phyloP scores from a whole-genome alignment of 768 basidiomycete genomes.

The Stropharia rugosoannulata region DNA sequence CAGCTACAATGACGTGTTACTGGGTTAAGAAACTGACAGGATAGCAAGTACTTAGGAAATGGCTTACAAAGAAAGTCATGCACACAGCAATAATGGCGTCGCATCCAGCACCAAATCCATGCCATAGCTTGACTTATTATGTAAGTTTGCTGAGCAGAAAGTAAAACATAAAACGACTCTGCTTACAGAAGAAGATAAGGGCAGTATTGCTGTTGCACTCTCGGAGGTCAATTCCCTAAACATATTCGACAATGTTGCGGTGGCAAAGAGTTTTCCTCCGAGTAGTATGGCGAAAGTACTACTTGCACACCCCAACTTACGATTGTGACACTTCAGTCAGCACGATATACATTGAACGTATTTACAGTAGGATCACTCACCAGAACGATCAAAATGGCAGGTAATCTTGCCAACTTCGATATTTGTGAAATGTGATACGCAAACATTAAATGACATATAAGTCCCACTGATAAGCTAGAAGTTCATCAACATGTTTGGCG shows the following conservation, averaged over 20 bases:
- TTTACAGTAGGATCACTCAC: constrained; percentile 15
- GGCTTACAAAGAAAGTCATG: constrained; percentile 17
- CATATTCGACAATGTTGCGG: no score
- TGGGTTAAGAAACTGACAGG: background rate
- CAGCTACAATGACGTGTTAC: background rate
- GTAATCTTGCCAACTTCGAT: constrained; percentile 18
- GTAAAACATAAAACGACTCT: no score
- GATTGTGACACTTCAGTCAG: no score
- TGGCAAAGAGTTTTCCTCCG: no score
- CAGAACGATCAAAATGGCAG: constrained; percentile 16
- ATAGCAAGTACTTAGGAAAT: background rate
- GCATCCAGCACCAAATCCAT: constrained; percentile 27
- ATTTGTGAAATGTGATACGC: constrained; percentile 25
- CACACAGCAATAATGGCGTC: constrained; percentile 29
- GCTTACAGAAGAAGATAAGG: no score
- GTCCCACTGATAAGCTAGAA: constrained; percentile 13
- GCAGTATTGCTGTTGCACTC: no score
- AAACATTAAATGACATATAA: constrained; percentile 27
- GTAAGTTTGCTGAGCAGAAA: no score
- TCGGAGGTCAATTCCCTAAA: no score
- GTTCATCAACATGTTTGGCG: background rate
- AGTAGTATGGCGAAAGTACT: no score
- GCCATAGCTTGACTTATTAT: constrained; percentile 25
- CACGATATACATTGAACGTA: no score
- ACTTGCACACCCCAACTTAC: no score